Evolutionary conservation across 2,329 filamentous ascomycete species (phyloP).

Genomic region (Septoria petroselini): DNA sequence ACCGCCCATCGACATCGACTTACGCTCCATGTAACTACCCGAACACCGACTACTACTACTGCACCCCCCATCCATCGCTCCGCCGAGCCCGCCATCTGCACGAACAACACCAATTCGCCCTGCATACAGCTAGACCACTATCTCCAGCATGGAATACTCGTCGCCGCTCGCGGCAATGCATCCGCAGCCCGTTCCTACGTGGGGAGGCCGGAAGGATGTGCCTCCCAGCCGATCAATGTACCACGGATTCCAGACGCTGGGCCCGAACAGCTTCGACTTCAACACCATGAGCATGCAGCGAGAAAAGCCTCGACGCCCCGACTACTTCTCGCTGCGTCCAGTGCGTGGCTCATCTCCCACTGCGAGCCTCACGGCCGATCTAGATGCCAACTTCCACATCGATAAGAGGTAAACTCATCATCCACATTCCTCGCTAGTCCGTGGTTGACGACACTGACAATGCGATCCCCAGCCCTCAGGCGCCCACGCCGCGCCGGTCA

Average conservation of each 20-base stretch:
- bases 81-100: constrained; percentile 5
- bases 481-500: constrained; percentile 77
- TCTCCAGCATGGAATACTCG: constrained; percentile 73
- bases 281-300: constrained; percentile 70
- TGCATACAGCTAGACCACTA: constrained; percentile 6
- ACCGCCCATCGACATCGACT: background rate
- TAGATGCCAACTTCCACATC: constrained; percentile 95
- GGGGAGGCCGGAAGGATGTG: constrained; percentile 57
- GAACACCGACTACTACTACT: too few species aligned
- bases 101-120: constrained; percentile 14
- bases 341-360: constrained; percentile 82
- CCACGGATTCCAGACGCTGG: constrained; percentile 54
- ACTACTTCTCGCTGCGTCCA: constrained; percentile 80
- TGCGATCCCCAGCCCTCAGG: constrained; percentile 63
- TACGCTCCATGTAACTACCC: constrained; percentile 12
- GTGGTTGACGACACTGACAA: constrained; percentile 40
- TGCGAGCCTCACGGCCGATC: constrained; percentile 83
- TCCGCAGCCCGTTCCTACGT: constrained; percentile 61
- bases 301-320: constrained; percentile 63
- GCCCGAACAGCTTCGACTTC: constrained; percentile 67
- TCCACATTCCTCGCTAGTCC: constrained; percentile 40
- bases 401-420: constrained; percentile 93
- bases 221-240: constrained; percentile 54
- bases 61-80: too few species aligned
- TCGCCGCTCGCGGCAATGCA: constrained; percentile 93